A percentile compares a stretch with the other conserved stretches of the same genome.
phyloP scores from a whole-genome alignment of 1,139 yeast genomes.

The Suhomyces panamericanus region DNA sequence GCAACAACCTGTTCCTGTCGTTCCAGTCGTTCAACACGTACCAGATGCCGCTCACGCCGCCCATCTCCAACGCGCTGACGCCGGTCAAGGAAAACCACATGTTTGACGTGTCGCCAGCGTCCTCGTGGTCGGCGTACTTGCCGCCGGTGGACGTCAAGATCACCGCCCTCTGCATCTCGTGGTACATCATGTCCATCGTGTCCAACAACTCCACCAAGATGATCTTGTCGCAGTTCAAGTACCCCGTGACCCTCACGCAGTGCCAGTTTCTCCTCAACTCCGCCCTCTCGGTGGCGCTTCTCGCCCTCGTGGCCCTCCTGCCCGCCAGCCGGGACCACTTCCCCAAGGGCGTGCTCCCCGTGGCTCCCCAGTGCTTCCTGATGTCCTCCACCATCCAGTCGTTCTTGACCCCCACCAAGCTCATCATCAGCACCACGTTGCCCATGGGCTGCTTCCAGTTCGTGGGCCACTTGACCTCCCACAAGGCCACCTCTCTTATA shows the following conservation, averaged over 20 bases:
- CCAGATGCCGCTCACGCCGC: slow-evolving; percentile 38
- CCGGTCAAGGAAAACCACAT: slow-evolving; percentile 25
- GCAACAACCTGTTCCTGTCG: slow-evolving; percentile 13
- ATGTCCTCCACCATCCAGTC: slow-evolving; percentile 26
- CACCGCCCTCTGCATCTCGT: slow-evolving; percentile 54
- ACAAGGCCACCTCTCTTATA: slow-evolving; percentile 81
- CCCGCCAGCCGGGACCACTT: slow-evolving; percentile 26
- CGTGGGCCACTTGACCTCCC: slow-evolving; percentile 84
- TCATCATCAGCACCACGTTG: slow-evolving; percentile 64
- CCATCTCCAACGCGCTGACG: slow-evolving; percentile 35
- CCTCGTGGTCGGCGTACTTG: slow-evolving; percentile 9
- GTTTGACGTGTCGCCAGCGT: slow-evolving; percentile 1
- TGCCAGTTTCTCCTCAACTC: slow-evolving; percentile 77
- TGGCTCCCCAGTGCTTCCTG: slow-evolving; percentile 17
- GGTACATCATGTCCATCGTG: slow-evolving; percentile 83
- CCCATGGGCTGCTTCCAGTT: slow-evolving; percentile 96
- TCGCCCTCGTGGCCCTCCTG: slow-evolving; percentile 17
- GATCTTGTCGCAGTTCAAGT: slow-evolving; percentile 65
- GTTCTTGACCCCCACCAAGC: slow-evolving; percentile 53
- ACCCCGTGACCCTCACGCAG: slow-evolving; percentile 85
- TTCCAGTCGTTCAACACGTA: slow-evolving; percentile 16
- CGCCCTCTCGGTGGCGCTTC: slow-evolving; percentile 43
- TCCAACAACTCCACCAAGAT: slow-evolving; percentile 80
- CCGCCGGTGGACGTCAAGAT: slow-evolving; percentile 36
- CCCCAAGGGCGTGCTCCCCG: slow-evolving; percentile 63